Evolutionary conservation across 2,329 filamentous ascomycete species (phyloP).

Genomic region (Fusarium papillatum): DNA sequence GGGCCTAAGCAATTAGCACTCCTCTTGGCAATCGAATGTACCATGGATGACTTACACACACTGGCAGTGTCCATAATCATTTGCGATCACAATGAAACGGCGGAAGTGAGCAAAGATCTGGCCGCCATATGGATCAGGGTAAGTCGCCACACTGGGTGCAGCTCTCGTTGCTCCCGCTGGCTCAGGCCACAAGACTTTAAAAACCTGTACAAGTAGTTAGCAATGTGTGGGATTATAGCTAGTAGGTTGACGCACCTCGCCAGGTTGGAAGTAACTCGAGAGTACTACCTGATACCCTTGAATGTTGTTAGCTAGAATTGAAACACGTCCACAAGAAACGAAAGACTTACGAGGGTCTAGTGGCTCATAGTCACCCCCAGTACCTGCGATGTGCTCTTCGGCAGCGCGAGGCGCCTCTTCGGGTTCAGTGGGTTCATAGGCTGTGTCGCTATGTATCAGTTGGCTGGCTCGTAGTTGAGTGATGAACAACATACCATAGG

Average conservation of each 20-base stretch:
- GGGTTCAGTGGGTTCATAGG: constrained; percentile 42
- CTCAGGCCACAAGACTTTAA: constrained; percentile 69
- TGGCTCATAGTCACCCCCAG: constrained; percentile 37
- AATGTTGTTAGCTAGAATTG: constrained; percentile 17
- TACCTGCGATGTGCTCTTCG: constrained; percentile 33
- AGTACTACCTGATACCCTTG: constrained; percentile 57
- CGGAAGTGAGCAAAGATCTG: constrained; percentile 64
- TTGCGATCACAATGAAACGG: constrained; percentile 67
- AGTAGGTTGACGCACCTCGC: constrained; percentile 48
- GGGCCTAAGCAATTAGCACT: constrained; percentile 54
- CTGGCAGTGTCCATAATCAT: constrained; percentile 65
- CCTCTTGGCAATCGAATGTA: background rate
- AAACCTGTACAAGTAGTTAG: constrained; percentile 55
- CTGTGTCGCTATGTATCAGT: constrained; percentile 3
- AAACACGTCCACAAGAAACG: too few relatives aligned
- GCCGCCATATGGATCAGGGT: constrained; percentile 51
- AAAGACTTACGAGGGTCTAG: constrained; percentile 53
- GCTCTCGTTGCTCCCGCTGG: constrained; percentile 56
- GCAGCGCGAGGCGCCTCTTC: constrained; percentile 32
- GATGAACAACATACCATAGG: constrained; percentile 20
- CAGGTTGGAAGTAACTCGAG: constrained; percentile 56
- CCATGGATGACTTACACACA: constrained; percentile 63
- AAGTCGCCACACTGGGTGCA: constrained; percentile 49
- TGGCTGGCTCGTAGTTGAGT: background rate
- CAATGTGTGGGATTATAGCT: background rate